Base-by-base conservation (phyloP, 78 protist species). In the Protostelium mycophagum region DNA sequence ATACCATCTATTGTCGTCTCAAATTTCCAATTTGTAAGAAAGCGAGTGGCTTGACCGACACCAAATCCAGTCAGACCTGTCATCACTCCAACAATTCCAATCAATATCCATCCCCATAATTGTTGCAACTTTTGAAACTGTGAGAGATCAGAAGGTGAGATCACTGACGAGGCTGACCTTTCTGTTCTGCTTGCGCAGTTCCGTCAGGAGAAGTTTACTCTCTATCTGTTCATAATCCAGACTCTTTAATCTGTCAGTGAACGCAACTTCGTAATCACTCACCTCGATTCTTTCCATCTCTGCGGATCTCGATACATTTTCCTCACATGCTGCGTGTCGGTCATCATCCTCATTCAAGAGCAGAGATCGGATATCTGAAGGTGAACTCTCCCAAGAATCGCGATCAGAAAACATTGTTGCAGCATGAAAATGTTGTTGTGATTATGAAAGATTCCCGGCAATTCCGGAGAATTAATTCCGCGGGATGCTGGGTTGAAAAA, bases 211-310 rank as follows among this genome's bases (percentile, higher is more conserved):
- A 0, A 88, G 1, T 16, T 51, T 34, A 38, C 31, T 88, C 85
- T 88, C 90, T 1, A 51, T 1, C 28, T 37, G 37, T 0, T 88
- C 90, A 35, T 88, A 88, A 84, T 88, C 86, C 29, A 88, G 86
- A 36, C 90, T 88, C 90, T 88, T 23, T 16, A 85, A 51, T 5
- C 5, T 51, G 73, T 51, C 73, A 51, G 16, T 51, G 73, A 25
- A 5, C 73, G 16, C 16, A 25, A 51, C 16, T 51, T 16, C 31
- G 73, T 16, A 51, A 51, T 25, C 31, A 51, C 5, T 51, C 73
- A 51, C 73, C 73, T 51, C 73, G 73, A 51, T 51, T 51, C 16
- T 5, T 25, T 51, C 73, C 73, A 51, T 51, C 73, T 51, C 73
- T n/a, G n/a, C n/a, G n/a, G n/a, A n/a, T n/a, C n/a, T n/a, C n/a